phyloP scores from a whole-genome alignment of 257 asterid genomes.

The Jaltomata sinuosa region DNA sequence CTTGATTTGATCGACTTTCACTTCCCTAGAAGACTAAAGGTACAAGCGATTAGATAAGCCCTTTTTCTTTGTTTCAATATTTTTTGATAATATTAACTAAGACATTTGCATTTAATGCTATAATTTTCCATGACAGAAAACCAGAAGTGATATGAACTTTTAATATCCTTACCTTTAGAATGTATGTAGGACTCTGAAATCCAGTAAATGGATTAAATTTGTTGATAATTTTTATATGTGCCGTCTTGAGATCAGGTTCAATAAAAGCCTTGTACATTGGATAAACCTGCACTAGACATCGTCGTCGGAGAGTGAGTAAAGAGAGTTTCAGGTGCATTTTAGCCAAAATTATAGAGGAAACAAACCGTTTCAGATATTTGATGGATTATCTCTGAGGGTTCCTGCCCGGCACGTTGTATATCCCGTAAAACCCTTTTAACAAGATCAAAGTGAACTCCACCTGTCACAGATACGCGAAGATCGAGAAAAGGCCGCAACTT shows the following conservation, averaged over 20 bases:
- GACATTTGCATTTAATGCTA: not conserved
- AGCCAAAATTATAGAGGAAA: slow-evolving; percentile 10
- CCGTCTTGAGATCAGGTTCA: slow-evolving; percentile 96
- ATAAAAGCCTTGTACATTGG: slow-evolving; percentile 98
- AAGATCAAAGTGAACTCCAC: slow-evolving; percentile 98
- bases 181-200: slow-evolving; percentile 90
- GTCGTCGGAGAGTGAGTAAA: not conserved
- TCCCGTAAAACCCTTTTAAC: slow-evolving; percentile 95
- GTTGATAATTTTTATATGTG: slow-evolving; percentile 85
- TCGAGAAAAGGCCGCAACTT: slow-evolving; percentile 70
- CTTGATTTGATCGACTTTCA: slow-evolving; percentile 60
- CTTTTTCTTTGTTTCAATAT: not conserved
- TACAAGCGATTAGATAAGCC: slow-evolving; percentile 2
- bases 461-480: slow-evolving; percentile 89
- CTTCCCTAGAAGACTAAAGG: slow-evolving; percentile 53
- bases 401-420: slow-evolving; percentile 95
- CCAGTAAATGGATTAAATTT: slow-evolving; percentile 96
- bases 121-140: not conserved
- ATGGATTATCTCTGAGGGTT: slow-evolving; percentile 95
- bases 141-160: not conserved
- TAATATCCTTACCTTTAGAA: slow-evolving; percentile 57
- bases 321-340: not conserved
- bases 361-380: slow-evolving; percentile 96
- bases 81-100: not conserved
- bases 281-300: slow-evolving; percentile 55